Base-by-base conservation (phyloP, 2,329 filamentous ascomycete species). In the Passalora sequoiae region DNA sequence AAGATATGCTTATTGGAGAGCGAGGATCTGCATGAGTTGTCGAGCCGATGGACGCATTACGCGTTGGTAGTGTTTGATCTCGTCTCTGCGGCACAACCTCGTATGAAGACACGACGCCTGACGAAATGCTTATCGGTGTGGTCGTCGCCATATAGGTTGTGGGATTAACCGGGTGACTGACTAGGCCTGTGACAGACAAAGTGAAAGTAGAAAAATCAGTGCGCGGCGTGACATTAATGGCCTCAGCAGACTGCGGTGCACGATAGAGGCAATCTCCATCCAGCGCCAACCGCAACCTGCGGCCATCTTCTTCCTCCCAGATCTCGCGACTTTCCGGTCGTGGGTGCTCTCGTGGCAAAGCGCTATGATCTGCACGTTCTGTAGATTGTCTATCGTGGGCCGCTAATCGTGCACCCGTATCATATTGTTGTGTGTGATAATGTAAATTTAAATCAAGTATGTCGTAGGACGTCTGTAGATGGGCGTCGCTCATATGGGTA, bases 291-390 rank as follows among this genome's bases (percentile, higher is more conserved):
- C 54, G 53, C 40, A 56, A 36, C 22, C 54, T 48, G 3, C 55
- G 49, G 9, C 55, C 40, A 36, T 52, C 47, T 40, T 56, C 55
- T 41, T 58, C 55, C 16, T 49, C 51, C 47, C 49, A 42, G 1
- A 49, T 33, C n/a, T 55, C 55, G 31, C 47, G 39, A 9, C 44
- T 43, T n/a, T 40, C 32, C 20, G 54, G 54, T 22, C 54, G 40
- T 12, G 50, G 46, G 38, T 53, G 54, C 12, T 36, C 37, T 17
- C 33, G 39, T 17, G 17, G 19, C n/a, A 17, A 20, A 8, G 13
- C n/a, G 25, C 41, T 30, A 12, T 39, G 13, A 32, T 46, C 30
- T 21, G 33, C 35, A 12, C 36, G 13, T 28, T 46, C 30, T 21
- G 33, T 36, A 12, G 20, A 22, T 7, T 36, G 33, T 21, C 12